Evolutionary conservation across 2,329 filamentous ascomycete species (phyloP).

Genomic region (Aspergillus sp.): DNA sequence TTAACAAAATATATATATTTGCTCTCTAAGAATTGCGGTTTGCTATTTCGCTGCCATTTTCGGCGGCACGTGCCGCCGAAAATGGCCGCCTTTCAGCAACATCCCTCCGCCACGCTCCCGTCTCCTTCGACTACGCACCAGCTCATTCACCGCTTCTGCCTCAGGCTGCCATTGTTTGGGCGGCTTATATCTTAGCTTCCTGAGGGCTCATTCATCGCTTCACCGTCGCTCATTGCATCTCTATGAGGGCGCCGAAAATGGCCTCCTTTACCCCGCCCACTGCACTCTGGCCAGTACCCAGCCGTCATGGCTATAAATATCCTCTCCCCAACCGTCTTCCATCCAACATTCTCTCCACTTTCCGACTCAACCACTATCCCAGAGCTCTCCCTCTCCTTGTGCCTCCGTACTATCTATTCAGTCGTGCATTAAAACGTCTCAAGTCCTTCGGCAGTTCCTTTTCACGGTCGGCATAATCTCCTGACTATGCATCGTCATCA

Average conservation of each 20-base stretch:
- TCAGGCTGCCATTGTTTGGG: background rate
- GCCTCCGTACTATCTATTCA: background rate
- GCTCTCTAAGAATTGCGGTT: background rate
- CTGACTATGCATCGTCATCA: slow-evolving; percentile 18
- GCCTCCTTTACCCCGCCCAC: background rate
- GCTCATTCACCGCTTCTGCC: background rate
- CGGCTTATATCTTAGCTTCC: background rate
- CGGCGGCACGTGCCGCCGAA: background rate
- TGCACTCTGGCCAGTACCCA: background rate
- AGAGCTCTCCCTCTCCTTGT: background rate
- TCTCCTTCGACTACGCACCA: background rate
- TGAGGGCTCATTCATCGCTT: background rate
- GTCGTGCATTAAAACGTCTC: too few relatives aligned
- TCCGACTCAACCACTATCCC: background rate
- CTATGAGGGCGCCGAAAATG: background rate
- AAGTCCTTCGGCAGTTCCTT: background rate
- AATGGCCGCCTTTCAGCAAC: background rate
- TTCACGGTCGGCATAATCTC: background rate
- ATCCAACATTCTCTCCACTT: background rate
- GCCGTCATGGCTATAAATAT: background rate
- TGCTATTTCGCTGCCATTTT: background rate
- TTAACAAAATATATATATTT: too few relatives aligned
- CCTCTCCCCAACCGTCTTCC: background rate
- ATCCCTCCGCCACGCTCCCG: background rate
- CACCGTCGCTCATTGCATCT: background rate